Base-by-base conservation (phyloP, 164 flowering plant genomes). In the Liriodendron chinense region DNA sequence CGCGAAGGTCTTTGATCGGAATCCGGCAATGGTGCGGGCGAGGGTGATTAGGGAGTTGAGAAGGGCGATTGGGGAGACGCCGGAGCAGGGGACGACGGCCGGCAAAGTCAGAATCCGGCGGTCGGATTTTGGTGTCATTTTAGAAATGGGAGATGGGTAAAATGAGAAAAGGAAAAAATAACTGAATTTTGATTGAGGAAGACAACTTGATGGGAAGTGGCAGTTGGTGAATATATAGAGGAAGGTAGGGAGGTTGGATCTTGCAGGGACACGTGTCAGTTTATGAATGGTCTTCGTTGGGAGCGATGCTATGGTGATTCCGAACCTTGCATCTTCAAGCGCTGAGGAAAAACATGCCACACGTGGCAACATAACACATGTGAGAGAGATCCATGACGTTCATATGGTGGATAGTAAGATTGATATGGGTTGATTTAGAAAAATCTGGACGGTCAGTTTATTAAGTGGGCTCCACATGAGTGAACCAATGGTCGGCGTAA, bases 81-180 rank as follows among this genome's bases (percentile, higher is more conserved):
- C 77, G 16, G 84, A 83, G 78, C 93, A 90, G 8, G 98, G 97
- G 20, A 72, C 88, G 64, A 92, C 90, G 16, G 92, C 97, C 86
- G 94, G 92, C 72, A 83, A 87, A 1, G 80, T 84, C 22, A 94
- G 77, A 72, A 92, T 80, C 90, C 92, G 94, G 83, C 97, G 97
- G 63, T 83, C 80, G 48, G 73, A 70, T 49, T 75, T 88, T 49
- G 78, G 83, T 48, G 81, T 85, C 97, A 91, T 92, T 65, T 22
- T 8, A 22, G 24, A 18, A 59, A 22, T 6, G 34, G 67, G 24
- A 22, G n/a, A 67, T 53, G 64, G 59, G 71, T 7, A 25, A 43
- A 74, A 8, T 1, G 69, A n/a, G 69, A 8, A 18, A 26, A 24
- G 69, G 43, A 26, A 16, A 66, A 66, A 28, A 23, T 28, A 26